Evolutionary conservation across 169 alveolate species (phyloP).

Genomic region (Babesia gibsoni): DNA sequence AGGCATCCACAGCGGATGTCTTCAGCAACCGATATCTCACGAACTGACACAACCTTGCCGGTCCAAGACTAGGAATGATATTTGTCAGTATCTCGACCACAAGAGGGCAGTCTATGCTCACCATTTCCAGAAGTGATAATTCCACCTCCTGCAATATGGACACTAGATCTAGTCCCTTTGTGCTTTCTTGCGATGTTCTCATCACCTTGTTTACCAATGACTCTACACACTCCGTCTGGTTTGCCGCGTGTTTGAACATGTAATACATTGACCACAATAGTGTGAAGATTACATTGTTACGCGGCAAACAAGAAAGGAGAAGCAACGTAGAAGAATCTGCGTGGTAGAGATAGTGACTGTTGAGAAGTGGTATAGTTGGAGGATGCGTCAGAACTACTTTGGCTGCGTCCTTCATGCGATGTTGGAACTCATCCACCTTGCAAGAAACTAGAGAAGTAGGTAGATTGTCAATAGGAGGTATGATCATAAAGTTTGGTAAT

Average conservation of each 20-base stretch:
- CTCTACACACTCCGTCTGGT: conserved; percentile 67
- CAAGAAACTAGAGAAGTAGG: conserved; percentile 54
- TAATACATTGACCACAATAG: conserved; percentile 67
- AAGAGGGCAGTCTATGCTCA: conserved; percentile 40
- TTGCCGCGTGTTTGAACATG: conserved; percentile 65
- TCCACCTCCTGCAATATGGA: conserved; percentile 56
- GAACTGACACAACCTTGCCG: conserved; percentile 38
- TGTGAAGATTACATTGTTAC: conserved; percentile 66
- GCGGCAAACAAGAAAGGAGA: conserved; percentile 68
- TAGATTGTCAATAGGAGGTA: conserved; percentile 60
- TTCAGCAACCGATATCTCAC: conserved; percentile 50
- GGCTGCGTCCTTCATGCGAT: conserved; percentile 63
- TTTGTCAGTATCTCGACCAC: conserved; percentile 38
- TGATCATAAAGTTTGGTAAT: conserved; percentile 48
- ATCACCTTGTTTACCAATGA: conserved; percentile 64
- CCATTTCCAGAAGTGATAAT: conserved; percentile 54
- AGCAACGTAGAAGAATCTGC: conserved; percentile 69
- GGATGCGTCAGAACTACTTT: conserved; percentile 68
- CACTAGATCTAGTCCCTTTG: conserved; percentile 39
- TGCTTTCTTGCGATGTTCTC: conserved; percentile 61
- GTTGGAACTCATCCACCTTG: conserved; percentile 56
- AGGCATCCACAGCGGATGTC: conserved; percentile 49
- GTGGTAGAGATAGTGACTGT: conserved; percentile 58
- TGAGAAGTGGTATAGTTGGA: conserved; percentile 66
- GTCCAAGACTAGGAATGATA: conserved; percentile 51